Evolutionary conservation across 805 yeast species (phyloP).

Genomic region (Yamadazyma paraphyllophila): DNA sequence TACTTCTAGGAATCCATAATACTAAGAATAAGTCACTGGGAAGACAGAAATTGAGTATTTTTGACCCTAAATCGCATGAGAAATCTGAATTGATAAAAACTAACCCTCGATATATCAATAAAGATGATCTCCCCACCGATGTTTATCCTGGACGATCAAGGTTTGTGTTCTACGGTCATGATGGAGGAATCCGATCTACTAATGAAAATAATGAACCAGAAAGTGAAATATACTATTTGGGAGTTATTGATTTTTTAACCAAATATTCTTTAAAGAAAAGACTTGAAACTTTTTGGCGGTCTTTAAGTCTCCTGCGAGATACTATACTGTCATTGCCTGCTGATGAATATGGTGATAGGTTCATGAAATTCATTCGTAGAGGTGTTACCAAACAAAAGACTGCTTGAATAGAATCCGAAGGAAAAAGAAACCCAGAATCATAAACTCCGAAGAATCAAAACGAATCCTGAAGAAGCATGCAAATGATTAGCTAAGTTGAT

Average conservation of each 20-base stretch:
- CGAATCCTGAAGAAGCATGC: too few species aligned
- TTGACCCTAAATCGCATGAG: constrained; percentile 41
- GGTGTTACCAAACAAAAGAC: constrained; percentile 18
- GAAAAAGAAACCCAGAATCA: neutral
- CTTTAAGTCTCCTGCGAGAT: constrained; percentile 63
- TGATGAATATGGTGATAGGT: constrained; percentile 83
- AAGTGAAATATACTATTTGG: constrained; percentile 78
- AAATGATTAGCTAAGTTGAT: too few species aligned
- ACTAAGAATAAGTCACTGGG: constrained; percentile 44
- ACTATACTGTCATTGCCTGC: constrained; percentile 91
- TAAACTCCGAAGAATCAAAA: too few species aligned
- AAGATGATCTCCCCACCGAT: constrained; percentile 40
- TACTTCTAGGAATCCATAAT: constrained; percentile 86
- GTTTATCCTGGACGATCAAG: constrained; percentile 49
- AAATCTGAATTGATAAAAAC: constrained; percentile 43
- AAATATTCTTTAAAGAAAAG: constrained; percentile 70
- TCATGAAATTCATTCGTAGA: constrained; percentile 61
- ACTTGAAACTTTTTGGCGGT: constrained; percentile 83
- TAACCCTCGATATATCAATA: constrained; percentile 44
- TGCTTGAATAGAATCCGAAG: neutral
- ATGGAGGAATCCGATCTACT: constrained; percentile 82
- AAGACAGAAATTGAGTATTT: constrained; percentile 33
- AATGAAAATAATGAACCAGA: constrained; percentile 59
- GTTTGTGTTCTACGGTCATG: constrained; percentile 67
- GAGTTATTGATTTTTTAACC: constrained; percentile 92